Percentiles rank a stretch among this genome's conserved stretches.
Evolutionary conservation across 805 yeast species (phyloP).

Genomic region (Vanderwaltozyma tropicalis): DNA sequence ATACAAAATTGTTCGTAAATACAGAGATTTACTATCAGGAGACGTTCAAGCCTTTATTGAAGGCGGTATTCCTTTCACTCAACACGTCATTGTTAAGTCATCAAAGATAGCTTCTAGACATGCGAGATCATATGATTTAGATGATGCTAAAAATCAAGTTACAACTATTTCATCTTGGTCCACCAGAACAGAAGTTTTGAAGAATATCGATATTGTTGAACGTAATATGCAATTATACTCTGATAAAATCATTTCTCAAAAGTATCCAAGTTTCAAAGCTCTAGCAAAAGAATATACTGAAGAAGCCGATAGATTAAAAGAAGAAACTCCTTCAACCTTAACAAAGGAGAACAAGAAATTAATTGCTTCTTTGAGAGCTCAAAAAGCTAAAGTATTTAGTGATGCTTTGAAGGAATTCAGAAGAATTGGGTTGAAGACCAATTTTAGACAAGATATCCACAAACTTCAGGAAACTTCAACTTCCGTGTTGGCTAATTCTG

Average conservation of each 20-base stretch:
- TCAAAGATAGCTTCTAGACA: slow-evolving; percentile 2
- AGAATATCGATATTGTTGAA: slow-evolving; percentile 40
- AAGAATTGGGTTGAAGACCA: slow-evolving; percentile 64
- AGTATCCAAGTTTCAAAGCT: slow-evolving; percentile 40
- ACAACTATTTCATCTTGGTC: slow-evolving; percentile 37
- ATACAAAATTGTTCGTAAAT: slow-evolving; percentile 75
- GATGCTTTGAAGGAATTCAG: slow-evolving; percentile 65
- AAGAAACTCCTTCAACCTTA: slow-evolving; percentile 65
- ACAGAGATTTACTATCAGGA: slow-evolving; percentile 49
- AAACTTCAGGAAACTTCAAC: slow-evolving; percentile 53
- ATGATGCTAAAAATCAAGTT: slow-evolving; percentile 21
- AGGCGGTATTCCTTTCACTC: slow-evolving; percentile 36
- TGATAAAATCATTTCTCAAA: slow-evolving; percentile 23
- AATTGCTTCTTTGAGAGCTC: slow-evolving; percentile 63
- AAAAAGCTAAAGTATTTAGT: slow-evolving; percentile 69
- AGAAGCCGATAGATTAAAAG: slow-evolving; percentile 52
- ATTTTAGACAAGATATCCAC: slow-evolving; percentile 55
- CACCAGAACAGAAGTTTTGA: slow-evolving; percentile 46
- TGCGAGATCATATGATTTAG: slow-evolving; percentile 2
- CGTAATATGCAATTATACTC: slow-evolving; percentile 46
- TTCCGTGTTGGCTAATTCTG: slow-evolving; percentile 45
- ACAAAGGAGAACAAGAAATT: slow-evolving; percentile 68
- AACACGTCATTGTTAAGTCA: slow-evolving; percentile 3
- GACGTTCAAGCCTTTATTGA: slow-evolving; percentile 49
- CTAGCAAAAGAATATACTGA: slow-evolving; percentile 44